Conservation (phyloP, 2,329 filamentous ascomycete species). For the Neurospora sp. region DNA sequence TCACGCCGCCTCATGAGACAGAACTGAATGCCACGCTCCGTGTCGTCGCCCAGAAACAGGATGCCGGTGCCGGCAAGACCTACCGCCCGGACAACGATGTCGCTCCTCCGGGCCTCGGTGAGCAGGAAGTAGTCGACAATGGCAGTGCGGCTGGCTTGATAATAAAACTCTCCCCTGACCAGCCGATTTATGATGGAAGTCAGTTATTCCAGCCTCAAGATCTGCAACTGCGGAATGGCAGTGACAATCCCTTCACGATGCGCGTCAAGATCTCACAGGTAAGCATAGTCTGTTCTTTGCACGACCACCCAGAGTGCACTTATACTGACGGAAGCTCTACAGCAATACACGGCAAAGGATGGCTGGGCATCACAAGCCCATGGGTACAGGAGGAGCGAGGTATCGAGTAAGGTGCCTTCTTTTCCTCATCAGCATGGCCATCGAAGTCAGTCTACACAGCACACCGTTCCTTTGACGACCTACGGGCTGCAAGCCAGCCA, state of each 20-base stretch:
- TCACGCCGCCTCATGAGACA: constrained; percentile 20
- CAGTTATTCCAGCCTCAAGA: constrained; percentile 4
- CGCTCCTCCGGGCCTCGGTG: background rate
- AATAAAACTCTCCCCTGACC: background rate
- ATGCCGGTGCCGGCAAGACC: background rate
- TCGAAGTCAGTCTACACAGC: background rate
- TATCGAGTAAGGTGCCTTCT: constrained; percentile 30
- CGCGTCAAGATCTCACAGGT: background rate
- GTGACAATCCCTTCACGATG: constrained; percentile 5
- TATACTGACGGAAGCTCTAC: background rate
- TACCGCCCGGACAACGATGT: background rate
- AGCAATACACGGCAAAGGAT: background rate
- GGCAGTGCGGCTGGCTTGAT: background rate
- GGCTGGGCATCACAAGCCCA: constrained; percentile 14
- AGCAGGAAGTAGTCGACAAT: background rate
- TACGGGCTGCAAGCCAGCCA: background rate
- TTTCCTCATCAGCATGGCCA: constrained; percentile 18
- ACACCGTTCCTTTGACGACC: background rate
- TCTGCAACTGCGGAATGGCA: constrained; percentile 20
- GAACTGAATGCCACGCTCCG: constrained; percentile 14
- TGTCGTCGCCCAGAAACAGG: constrained; percentile 11
- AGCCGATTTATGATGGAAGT: constrained; percentile 2
- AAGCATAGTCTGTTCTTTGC: background rate
- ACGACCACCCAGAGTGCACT: background rate
- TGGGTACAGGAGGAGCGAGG: constrained; percentile 26